A percentile compares a stretch with the other conserved stretches of the same genome.
Conservation (phyloP, 1,284 basidiomycete species). For the Sanghuangporus weigelae region DNA sequence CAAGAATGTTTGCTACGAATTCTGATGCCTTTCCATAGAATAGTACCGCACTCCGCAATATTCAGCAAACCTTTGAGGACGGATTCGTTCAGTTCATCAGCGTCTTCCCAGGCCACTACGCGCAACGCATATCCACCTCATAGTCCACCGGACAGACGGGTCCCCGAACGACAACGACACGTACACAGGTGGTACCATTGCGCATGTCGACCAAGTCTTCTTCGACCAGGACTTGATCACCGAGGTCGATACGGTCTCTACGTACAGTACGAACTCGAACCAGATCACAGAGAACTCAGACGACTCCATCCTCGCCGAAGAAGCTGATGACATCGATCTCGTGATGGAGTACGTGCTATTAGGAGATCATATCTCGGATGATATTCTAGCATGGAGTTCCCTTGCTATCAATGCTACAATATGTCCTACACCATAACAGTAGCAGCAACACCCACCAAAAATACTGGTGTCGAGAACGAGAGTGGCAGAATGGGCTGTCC, state of each 20-base stretch:
- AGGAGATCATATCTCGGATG: slow-evolving; percentile 4
- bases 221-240: slow-evolving; percentile 6
- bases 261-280: slow-evolving; percentile 6
- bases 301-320: not conserved
- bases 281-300: not conserved
- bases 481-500: not conserved
- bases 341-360: slow-evolving; percentile 8
- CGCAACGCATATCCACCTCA: slow-evolving; percentile 4
- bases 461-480: slow-evolving; percentile 1
- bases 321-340: slow-evolving; percentile 1
- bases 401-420: slow-evolving; percentile 1
- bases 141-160: slow-evolving; percentile 8
- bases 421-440: not conserved
- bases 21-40: not conserved
- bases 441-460: not conserved
- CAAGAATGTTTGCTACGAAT: no score
- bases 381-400: slow-evolving; percentile 4
- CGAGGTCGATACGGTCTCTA: not conserved
- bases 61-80: slow-evolving; percentile 1
- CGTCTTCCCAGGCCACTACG: slow-evolving; percentile 8
- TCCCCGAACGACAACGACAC: slow-evolving; percentile 2
- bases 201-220: slow-evolving; percentile 6
- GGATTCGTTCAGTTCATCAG: slow-evolving; percentile 4
- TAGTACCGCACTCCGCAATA: not conserved
- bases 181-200: not conserved